Base-by-base conservation (phyloP, 352 stramenopile genomes). In the Blastocystis sp. region DNA sequence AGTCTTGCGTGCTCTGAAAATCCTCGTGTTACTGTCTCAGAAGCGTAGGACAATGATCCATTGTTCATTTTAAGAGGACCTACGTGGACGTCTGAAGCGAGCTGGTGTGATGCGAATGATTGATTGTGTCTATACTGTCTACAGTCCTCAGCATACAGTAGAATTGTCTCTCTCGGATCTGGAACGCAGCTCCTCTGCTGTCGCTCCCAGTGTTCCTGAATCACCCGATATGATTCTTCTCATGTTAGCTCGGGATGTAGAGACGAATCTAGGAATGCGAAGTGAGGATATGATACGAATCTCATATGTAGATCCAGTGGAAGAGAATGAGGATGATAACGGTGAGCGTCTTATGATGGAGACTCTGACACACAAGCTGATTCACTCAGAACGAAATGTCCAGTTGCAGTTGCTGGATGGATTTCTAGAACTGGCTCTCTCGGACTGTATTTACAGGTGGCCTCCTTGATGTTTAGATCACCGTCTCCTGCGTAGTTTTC, bases 101-200 rank as follows among this genome's bases (percentile, higher is more conserved):
- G 63, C 63, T n/a, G 63, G 63, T n/a, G 63, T 74, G 21, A 74
- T 74, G 63, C 63, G 63, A 4, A 74, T 74, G 63, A 74, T 74
- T 46, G 63, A 74, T 43, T 52, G 63, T 32, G 21, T 74, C 29
- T 74, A 74, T 32, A 29, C 4, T 14, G 32, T 32, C 32, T 74
- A 74, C 32, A 46, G 51, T 21, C 24, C 29, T 43, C 29, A 37
- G 19, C 35, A 14, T 16, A 49, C 63, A 7, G 27, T 32, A 7
- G 54, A 61, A 12, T 32, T 61, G 19, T 61, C 54, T 61, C 54
- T 61, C 12, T 61, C 54, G 2, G 54, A 61, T 32, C 54, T 61
- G 12, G 54, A 61, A 14, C 54, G 54, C 19, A 61, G 27, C 27
- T 32, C 54, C 3, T 61, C 19, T 32, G 19, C 27, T 32, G 19